Percentiles rank a stretch among this genome's conserved stretches.
Conservation (phyloP, 2,329 filamentous ascomycete genomes). For the Pseudogymnoascus sp. region DNA sequence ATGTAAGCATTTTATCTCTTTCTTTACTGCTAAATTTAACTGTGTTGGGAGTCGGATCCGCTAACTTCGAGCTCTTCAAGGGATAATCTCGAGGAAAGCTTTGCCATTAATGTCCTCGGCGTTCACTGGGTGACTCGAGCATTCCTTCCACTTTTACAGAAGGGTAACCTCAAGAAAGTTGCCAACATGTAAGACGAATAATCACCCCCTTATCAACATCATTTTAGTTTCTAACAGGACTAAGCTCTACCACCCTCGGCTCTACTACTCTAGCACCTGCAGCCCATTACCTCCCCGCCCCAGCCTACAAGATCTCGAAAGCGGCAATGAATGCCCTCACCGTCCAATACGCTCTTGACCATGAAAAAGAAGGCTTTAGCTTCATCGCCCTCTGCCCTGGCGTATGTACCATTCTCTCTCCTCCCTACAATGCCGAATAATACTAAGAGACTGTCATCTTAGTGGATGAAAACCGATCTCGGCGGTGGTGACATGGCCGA, state of each 20-base stretch:
- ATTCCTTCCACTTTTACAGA: slow-evolving; percentile 29
- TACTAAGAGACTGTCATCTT: neutral
- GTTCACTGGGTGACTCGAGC: slow-evolving; percentile 32
- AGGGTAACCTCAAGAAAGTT: neutral
- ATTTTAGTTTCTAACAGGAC: slow-evolving; percentile 1
- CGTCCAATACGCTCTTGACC: slow-evolving; percentile 32
- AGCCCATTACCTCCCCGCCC: slow-evolving; percentile 18
- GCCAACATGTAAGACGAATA: neutral
- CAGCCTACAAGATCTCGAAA: slow-evolving; percentile 38
- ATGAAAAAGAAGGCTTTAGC: slow-evolving; percentile 33
- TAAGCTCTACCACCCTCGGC: slow-evolving; percentile 34
- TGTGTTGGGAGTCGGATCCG: neutral
- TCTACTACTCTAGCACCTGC: slow-evolving; percentile 28
- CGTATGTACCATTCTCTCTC: slow-evolving; percentile 25
- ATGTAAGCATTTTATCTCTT: slow-evolving; percentile 7
- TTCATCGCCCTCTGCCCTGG: slow-evolving; percentile 36
- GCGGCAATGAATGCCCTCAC: slow-evolving; percentile 40
- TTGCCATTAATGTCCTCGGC: slow-evolving; percentile 31
- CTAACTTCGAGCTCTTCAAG: slow-evolving; percentile 3
- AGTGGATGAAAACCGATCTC: slow-evolving; percentile 40
- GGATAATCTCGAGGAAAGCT: slow-evolving; percentile 23
- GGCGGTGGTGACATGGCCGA: slow-evolving; percentile 32
- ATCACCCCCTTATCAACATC: slow-evolving; percentile 28
- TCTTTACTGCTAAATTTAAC: neutral
- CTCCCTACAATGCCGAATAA: slow-evolving; percentile 9